Percentiles rank a stretch among this genome's conserved stretches.
Evolutionary conservation across 192 early-diverging fungal species (phyloP).

Genomic region (Coemansia sp.): DNA sequence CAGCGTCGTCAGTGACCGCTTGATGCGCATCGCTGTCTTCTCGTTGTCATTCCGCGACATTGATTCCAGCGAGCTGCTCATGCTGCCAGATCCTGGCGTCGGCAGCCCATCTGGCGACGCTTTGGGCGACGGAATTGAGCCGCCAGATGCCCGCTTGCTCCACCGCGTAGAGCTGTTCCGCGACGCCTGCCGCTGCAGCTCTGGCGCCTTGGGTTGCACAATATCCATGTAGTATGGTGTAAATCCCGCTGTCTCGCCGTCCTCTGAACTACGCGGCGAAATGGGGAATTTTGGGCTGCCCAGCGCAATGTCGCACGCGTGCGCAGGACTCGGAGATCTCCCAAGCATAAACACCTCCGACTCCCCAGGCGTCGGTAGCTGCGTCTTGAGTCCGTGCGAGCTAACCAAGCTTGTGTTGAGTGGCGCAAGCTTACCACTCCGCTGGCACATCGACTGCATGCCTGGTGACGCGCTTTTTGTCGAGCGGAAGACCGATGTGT

Average conservation of each 20-base stretch:
- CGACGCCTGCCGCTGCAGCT: constrained; percentile 26
- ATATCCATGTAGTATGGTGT: constrained; percentile 45
- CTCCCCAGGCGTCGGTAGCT: constrained; percentile 11
- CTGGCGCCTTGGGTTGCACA: constrained; percentile 31
- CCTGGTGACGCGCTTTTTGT: constrained; percentile 6
- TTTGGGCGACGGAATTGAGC: neutral
- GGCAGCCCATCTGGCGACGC: constrained; percentile 11
- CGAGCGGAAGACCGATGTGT: neutral
- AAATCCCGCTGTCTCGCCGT: constrained; percentile 19
- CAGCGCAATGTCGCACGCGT: constrained; percentile 6
- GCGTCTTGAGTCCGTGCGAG: neutral
- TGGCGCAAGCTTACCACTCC: constrained; percentile 6
- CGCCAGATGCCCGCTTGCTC: neutral
- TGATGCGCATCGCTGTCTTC: constrained; percentile 29
- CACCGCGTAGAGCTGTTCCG: neutral
- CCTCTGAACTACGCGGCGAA: constrained; percentile 10
- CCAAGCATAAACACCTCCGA: constrained; percentile 2
- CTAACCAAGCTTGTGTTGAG: constrained; percentile 1
- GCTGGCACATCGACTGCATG: neutral
- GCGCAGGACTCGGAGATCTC: neutral
- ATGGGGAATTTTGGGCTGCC: constrained; percentile 31
- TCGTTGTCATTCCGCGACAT: constrained; percentile 4
- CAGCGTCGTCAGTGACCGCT: constrained; percentile 46
- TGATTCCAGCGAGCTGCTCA: constrained; percentile 24
- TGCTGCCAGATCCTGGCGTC: constrained; percentile 15